phyloP scores from a whole-genome alignment of 139 green algal species.

The Chlamydomonas urium region DNA sequence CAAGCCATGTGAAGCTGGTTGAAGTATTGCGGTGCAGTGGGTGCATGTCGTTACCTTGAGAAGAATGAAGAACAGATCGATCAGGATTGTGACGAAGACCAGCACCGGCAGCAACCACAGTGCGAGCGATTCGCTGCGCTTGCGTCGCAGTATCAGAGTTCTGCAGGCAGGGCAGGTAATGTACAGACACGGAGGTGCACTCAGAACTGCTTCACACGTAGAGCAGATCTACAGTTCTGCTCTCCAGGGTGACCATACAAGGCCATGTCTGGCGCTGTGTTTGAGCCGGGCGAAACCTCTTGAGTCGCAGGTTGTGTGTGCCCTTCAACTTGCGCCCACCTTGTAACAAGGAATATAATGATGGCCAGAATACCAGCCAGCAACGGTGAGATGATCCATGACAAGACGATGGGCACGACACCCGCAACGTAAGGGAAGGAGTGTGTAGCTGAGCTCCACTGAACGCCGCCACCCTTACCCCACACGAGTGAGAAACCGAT shows the following conservation, averaged over 20 bases:
- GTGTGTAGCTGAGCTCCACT: conserved; percentile 22
- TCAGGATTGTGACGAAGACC: conserved; percentile 31
- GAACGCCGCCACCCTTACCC: conserved; percentile 6
- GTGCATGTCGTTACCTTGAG: conserved; percentile 9
- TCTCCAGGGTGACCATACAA: no score
- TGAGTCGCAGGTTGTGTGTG: no score
- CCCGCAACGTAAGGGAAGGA: conserved; percentile 25
- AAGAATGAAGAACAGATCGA: conserved; percentile 39
- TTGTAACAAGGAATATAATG: conserved; percentile 27
- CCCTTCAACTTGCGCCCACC: no score
- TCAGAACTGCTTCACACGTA: no score
- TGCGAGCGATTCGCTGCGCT: conserved; percentile 17
- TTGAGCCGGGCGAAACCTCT: no score
- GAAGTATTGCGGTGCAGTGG: not conserved
- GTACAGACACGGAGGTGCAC: no score
- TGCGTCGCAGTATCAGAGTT: conserved; percentile 19
- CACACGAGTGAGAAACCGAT: conserved; percentile 43
- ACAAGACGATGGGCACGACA: conserved; percentile 50
- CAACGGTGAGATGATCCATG: conserved; percentile 56
- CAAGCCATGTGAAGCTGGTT: no score
- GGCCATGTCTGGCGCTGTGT: no score
- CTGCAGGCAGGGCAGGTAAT: no score
- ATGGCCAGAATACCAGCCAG: conserved; percentile 22
- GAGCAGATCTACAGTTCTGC: no score
- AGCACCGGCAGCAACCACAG: conserved; percentile 38